Conservation (phyloP, 306 rosid species). For the Sicyos baderoa region DNA sequence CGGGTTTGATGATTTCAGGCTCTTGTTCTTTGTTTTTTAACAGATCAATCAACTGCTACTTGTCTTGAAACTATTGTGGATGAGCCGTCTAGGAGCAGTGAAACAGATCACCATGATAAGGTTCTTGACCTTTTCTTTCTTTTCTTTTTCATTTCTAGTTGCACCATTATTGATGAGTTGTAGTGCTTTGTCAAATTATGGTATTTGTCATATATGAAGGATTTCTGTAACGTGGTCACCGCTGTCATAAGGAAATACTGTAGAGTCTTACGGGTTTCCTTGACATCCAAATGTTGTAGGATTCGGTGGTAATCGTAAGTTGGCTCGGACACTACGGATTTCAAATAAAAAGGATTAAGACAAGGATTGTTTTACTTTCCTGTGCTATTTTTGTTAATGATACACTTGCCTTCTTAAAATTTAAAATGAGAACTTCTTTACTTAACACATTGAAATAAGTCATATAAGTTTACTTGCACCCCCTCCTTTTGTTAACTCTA, state of each 20-base stretch:
- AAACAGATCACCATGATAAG: conserved; percentile 34
- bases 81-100: conserved; percentile 25
- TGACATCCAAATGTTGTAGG: too few species aligned
- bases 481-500: neutral
- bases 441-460: neutral
- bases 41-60: conserved; percentile 35
- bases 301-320: too few species aligned
- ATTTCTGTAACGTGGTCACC: neutral
- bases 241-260: neutral
- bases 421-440: too few species aligned
- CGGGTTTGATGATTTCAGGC: conserved; percentile 1
- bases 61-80: conserved; percentile 27
- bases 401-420: neutral
- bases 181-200: neutral
- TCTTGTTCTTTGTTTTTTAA: conserved; percentile 16
- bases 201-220: conserved; percentile 1
- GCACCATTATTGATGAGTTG: neutral
- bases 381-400: neutral
- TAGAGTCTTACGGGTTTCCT: too few species aligned
- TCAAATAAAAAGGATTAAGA: neutral
- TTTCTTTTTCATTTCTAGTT: neutral
- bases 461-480: neutral
- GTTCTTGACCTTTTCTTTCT: conserved; percentile 25
- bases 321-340: too few species aligned
- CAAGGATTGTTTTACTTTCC: neutral